Percentiles rank a stretch among this genome's conserved stretches.
phyloP scores from a whole-genome alignment of 23 red algal genomes.

The Gracilaria domingensis region DNA sequence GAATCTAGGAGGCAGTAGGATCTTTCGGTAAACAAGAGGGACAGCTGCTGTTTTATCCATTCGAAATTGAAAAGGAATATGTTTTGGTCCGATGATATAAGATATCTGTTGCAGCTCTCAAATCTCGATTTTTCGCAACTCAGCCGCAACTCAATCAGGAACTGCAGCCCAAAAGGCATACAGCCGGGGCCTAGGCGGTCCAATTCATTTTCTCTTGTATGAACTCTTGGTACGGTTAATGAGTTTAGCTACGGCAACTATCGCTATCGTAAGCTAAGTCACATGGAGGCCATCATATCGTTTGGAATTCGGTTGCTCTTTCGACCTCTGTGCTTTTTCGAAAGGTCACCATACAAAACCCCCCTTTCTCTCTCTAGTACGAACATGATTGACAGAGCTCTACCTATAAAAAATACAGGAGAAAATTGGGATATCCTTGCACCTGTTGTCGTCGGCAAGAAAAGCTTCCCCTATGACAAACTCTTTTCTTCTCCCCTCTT shows the following conservation, averaged over 20 bases:
- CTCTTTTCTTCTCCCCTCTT: too few relatives aligned
- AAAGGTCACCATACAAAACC: neutral
- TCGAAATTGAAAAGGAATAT: constrained; percentile 44
- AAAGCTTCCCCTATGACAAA: too few relatives aligned
- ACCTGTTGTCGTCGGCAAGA: too few relatives aligned
- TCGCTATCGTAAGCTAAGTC: neutral
- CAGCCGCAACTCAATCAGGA: constrained; percentile 16
- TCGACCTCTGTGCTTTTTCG: neutral
- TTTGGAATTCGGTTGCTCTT: neutral
- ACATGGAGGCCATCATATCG: neutral
- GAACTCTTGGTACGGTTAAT: neutral
- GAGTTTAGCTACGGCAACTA: neutral
- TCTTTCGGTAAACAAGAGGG: constrained; percentile 11
- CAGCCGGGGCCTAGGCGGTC: neutral
- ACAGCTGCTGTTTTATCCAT: constrained; percentile 19
- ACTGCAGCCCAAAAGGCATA: constrained; percentile 9
- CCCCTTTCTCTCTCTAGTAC: too few relatives aligned
- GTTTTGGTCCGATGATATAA: constrained; percentile 45
- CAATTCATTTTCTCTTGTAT: neutral
- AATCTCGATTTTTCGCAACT: constrained; percentile 36
- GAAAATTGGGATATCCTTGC: too few relatives aligned
- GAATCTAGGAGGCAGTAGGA: neutral
- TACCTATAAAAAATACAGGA: too few relatives aligned
- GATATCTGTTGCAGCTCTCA: constrained; percentile 27
- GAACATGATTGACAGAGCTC: too few relatives aligned